These are phyloP conservation scores for Rauvolfia tetraphylla DNA, from an alignment of 257 asterid genomes.

Conservation along the genomic window DNA sequence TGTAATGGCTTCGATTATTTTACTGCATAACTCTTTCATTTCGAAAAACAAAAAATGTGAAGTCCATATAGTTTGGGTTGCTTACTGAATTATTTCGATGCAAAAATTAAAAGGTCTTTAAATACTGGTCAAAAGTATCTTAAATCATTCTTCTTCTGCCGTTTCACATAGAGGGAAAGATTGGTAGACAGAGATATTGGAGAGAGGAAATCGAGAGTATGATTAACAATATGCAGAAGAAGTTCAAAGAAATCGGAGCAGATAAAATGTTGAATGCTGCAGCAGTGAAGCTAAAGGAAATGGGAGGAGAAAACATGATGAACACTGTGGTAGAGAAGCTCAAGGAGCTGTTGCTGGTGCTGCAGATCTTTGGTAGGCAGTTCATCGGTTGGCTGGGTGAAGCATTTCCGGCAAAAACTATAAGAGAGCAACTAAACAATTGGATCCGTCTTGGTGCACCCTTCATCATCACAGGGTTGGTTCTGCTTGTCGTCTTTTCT, in stretches of 20 bases:
- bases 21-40: too few relatives aligned
- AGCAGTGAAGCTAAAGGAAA: background rate
- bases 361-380: conserved; percentile 19
- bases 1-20: too few relatives aligned
- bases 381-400: conserved; percentile 29
- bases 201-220: background rate
- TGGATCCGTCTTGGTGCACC: conserved; percentile 25
- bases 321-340: conserved; percentile 22
- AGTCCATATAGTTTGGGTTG: too few relatives aligned
- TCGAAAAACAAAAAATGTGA: too few relatives aligned
- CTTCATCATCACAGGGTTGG: conserved; percentile 7
- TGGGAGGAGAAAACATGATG: conserved; percentile 13
- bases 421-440: conserved; percentile 22
- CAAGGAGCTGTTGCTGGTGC: conserved; percentile 13
- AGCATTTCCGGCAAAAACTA: conserved; percentile 33
- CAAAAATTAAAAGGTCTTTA: too few relatives aligned
- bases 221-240: background rate
- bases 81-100: too few relatives aligned
- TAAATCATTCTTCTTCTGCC: background rate
- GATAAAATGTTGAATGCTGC: conserved; percentile 12
- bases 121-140: background rate
- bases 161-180: background rate
- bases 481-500: conserved; percentile 8
- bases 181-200: background rate
- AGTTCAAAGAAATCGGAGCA: background rate